A percentile compares a stretch with the other conserved stretches of the same genome.
Conservation (phyloP, 805 yeast genomes). For the Saccharomycopsis javanensis region DNA sequence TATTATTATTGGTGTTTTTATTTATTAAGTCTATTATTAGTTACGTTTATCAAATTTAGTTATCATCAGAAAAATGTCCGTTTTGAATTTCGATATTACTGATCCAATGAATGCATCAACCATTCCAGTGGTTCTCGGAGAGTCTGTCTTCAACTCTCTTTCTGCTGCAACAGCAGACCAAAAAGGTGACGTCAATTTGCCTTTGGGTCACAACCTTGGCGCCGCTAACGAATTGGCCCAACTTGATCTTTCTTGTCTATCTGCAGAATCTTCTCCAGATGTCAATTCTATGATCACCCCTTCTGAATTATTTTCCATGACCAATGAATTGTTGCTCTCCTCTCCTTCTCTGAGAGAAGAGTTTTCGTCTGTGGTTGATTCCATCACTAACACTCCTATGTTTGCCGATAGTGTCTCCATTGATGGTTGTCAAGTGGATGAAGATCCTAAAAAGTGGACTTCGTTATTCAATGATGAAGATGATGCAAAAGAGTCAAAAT, state of each 20-base stretch:
- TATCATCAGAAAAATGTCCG: slow-evolving; percentile 9
- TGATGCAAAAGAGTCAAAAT: too few species aligned
- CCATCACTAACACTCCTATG: slow-evolving; percentile 42
- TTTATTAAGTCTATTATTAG: not conserved
- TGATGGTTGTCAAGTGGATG: slow-evolving; percentile 20
- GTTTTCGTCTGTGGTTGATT: slow-evolving; percentile 20
- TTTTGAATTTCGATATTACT: slow-evolving; percentile 10
- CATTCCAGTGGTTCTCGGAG: slow-evolving; percentile 18
- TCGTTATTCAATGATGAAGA: slow-evolving; percentile 45
- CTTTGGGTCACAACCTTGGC: slow-evolving; percentile 24
- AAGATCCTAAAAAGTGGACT: slow-evolving; percentile 44
- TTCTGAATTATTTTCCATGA: slow-evolving; percentile 41
- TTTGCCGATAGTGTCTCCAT: slow-evolving; percentile 37
- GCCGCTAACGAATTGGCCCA: slow-evolving; percentile 20
- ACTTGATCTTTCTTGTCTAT: slow-evolving; percentile 22
- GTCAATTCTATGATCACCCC: slow-evolving; percentile 34
- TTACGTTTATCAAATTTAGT: not conserved
- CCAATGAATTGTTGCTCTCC: slow-evolving; percentile 41
- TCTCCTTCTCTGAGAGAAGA: slow-evolving; percentile 26
- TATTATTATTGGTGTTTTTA: not conserved
- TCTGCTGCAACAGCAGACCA: slow-evolving; percentile 7
- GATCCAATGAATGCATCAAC: slow-evolving; percentile 8
- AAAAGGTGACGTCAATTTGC: slow-evolving; percentile 22
- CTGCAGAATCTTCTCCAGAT: slow-evolving; percentile 23
- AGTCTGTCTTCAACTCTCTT: slow-evolving; percentile 18